Base-by-base conservation (phyloP, 257 asterid species). In the Fraxinus anomala region DNA sequence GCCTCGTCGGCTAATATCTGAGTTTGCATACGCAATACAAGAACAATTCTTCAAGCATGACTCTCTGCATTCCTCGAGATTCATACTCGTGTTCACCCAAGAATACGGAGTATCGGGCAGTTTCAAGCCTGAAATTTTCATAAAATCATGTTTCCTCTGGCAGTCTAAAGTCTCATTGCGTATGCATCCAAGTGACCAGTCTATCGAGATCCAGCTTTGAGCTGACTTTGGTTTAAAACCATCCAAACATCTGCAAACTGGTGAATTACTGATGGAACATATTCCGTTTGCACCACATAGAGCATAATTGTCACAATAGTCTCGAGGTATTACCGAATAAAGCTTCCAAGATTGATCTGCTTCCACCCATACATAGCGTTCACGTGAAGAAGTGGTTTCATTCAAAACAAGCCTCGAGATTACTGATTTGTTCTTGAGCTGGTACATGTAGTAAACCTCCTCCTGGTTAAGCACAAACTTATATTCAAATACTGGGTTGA, bases 21-120 rank as follows among this genome's bases (percentile, higher is more conserved):
- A 67, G 17, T 61, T 83, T 3, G 86, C 37, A 72, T 79, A 85
- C 1, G 86, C 86, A 0, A 56, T 77, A 80, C 85, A 85, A 21
- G 78, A 80, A 68, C 88, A 85, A 12, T 85, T 82, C 77, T 71
- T 77, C 81, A 66, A 68, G 59, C 88, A 85, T 66, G n/a, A 72
- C 12, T n/a, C 28, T 61, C 56, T 19, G 68, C 87, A 85, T 73
- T 81, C 83, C 36, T 63, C 21, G 2, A 63, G 33, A 63, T 23
- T 63, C 69, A 63, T 63, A 24, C 36, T 23, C 7, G 0, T 9
- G 33, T 63, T 26, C 1, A 24, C 69, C 69, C 69, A 63, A 23
- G 36, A 23, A 63, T 63, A 7, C 12, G 69, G 8, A 26, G 69
- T 63, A 26, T 63, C 69, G 0, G 69, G 69, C 33, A 63, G 33